Evolutionary conservation across 2,329 filamentous ascomycete genomes (phyloP), one percentile per base, ranked within the genome.

Genomic region (Colletotrichum sojae): DNA sequence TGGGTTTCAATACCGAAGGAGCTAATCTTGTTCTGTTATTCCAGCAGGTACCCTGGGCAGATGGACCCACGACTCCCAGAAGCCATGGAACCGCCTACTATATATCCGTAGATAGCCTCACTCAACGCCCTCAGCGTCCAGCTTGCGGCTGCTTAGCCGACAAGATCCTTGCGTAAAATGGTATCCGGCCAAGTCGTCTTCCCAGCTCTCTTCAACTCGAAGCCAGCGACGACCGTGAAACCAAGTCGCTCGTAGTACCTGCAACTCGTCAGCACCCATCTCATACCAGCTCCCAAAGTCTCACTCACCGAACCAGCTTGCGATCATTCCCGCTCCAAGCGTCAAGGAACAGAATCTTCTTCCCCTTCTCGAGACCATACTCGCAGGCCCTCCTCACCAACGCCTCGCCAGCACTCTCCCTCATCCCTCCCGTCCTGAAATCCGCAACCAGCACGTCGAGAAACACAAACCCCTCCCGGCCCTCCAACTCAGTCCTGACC

Each of bases 311-410:
- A 2, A 73, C 71, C 53, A 78, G 55, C 22, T 72, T 73, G 27
- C 71, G 66, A 25, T 71, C 67, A 13, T 72, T 75, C 48, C 76
- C 73, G 6, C 71, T 69, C 75, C 75, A 77, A 45, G 73, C 76
- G 46, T 77, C 76, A 6, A 79, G 62, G 57, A 73, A 78, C 8
- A 78, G 67, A 9, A 64, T 62, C 31, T 46, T 65, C 55, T 71
- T 73, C 4, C 63, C 70, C 25, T 52, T 45, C n/a, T 27, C 16
- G 22, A 59, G 2, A 5, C 62, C 51, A 48, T 61, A n/a, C 20
- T 63, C 67, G 13, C 70, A 70, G 36, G 51, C 59, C 63, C 54
- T 64, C 65, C 45, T 57, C 22, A 70, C 70, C 49, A 73, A 51
- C 20, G 67, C 62, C 40, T 58, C 59, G 0, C 72, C 68, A 1